These are phyloP conservation scores for Xylaria sp. DNA, from an alignment of 2,329 filamentous ascomycete species.

Conservation along the genomic window DNA sequence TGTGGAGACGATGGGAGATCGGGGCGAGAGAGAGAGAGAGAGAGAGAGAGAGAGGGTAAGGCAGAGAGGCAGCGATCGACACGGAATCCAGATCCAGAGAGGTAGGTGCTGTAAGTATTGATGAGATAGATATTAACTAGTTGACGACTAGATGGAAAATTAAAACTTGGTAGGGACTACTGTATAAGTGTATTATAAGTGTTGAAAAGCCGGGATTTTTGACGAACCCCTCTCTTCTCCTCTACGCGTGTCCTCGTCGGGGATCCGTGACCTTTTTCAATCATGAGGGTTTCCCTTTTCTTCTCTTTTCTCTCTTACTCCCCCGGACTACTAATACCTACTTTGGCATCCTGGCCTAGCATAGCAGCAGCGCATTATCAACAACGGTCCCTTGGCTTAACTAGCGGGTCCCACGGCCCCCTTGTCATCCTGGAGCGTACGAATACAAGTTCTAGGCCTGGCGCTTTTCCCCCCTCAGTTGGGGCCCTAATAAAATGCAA, in stretches of 20 bases:
- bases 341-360: background rate
- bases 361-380: background rate
- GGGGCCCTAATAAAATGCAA: conserved; percentile 32
- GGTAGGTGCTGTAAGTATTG: background rate
- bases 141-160: conserved; percentile 2
- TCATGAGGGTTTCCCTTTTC: background rate
- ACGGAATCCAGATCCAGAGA: no score
- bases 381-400: conserved; percentile 1
- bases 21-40: conserved; percentile 1
- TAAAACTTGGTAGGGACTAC: background rate
- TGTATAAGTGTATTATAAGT: background rate
- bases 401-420: background rate
- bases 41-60: background rate
- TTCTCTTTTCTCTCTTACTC: background rate
- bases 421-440: background rate
- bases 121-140: background rate
- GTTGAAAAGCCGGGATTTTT: background rate
- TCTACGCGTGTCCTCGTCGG: conserved; percentile 16
- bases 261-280: conserved; percentile 27
- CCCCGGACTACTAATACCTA: background rate
- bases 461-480: conserved; percentile 9
- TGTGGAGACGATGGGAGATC: conserved; percentile 19
- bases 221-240: conserved; percentile 24
- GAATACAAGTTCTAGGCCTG: conserved; percentile 32
- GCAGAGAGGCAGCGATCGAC: conserved; percentile 2